Evolutionary conservation across 225 moss, liverwort and hornwort genomes (phyloP), one percentile per base, ranked within the genome.

Genomic region (Lunularia cruciata): DNA sequence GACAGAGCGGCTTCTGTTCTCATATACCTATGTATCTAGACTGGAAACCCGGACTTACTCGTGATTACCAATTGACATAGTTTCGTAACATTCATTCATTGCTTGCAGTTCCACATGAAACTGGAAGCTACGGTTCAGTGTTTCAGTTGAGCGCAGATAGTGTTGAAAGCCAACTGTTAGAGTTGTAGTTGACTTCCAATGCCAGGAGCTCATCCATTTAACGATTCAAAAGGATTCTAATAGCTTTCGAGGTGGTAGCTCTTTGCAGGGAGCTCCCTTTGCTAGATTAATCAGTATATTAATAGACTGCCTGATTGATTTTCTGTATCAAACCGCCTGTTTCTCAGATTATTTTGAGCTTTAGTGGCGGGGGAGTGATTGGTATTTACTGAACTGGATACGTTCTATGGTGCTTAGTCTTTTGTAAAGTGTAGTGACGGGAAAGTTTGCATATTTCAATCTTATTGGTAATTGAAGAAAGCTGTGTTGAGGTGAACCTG

Each of bases 11-110:
- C n/a, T n/a, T n/a, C n/a, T n/a, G n/a, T n/a, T n/a, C n/a, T n/a
- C n/a, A n/a, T n/a, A n/a, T n/a, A n/a, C 63, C 27, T 46, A 64
- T 7, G 46, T 45, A 64, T 45, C 39, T 31, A 64, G 30, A 46
- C 46, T 16, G 30, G 39, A 31, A 64, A 46, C 2, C 7, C 63
- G 45, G 63, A 46, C 42, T 42, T 15, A 18, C 49, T 49, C 20
- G 11, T 63, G 15, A 63, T 30, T 47, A 45, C 45, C 18, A 4
- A 26, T 31, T 46, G 14, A 15, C 27, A n/a, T 31, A 22, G 46
- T 45, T 63, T 46, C 22, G 10, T 46, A 45, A 8, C 45, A 43
- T 63, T 45, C 63, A 63, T 43, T 25, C 45, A 63, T 46, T 45
- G 23, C 28, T 64, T 31, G 46, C 28, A 23, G 14, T 25, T 63